These are phyloP conservation scores for Cryptococcus sp. DNA, from an alignment of 1,284 basidiomycete genomes.

Conservation along the genomic window DNA sequence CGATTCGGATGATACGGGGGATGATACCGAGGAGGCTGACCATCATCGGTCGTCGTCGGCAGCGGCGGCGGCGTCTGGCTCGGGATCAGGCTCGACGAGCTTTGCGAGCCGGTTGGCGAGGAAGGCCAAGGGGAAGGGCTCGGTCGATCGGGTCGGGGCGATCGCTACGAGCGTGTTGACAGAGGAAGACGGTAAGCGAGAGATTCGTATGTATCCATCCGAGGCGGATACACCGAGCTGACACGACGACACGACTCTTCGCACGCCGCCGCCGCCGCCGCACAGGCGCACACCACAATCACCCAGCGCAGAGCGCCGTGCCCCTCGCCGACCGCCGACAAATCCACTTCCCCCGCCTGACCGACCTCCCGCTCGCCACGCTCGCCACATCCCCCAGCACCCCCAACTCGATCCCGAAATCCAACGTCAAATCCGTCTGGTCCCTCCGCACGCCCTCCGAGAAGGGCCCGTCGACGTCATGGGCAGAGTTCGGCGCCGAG, in stretches of 20 bases:
- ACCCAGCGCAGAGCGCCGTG: neutral
- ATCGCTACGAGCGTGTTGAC: slow-evolving; percentile 21
- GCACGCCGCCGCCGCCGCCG: no score
- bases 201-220: neutral
- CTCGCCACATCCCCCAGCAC: slow-evolving; percentile 7
- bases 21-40: slow-evolving; percentile 31
- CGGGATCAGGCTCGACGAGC: slow-evolving; percentile 6
- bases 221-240: neutral
- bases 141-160: slow-evolving; percentile 13
- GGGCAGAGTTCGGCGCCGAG: slow-evolving; percentile 22
- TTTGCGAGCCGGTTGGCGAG: slow-evolving; percentile 16
- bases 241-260: no score
- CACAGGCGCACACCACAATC: neutral
- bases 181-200: slow-evolving; percentile 30
- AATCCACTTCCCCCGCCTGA: slow-evolving; percentile 13
- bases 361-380: no score
- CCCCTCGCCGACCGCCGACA: slow-evolving; percentile 21
- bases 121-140: slow-evolving; percentile 19
- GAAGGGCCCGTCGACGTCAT: slow-evolving; percentile 14
- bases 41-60: no score
- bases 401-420: slow-evolving; percentile 12
- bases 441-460: slow-evolving; percentile 25
- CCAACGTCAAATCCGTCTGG: slow-evolving; percentile 26
- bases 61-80: slow-evolving; percentile 7
- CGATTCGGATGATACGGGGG: slow-evolving; percentile 14